phyloP scores from a whole-genome alignment of 2,329 filamentous ascomycete species.

The Calonectria montana region DNA sequence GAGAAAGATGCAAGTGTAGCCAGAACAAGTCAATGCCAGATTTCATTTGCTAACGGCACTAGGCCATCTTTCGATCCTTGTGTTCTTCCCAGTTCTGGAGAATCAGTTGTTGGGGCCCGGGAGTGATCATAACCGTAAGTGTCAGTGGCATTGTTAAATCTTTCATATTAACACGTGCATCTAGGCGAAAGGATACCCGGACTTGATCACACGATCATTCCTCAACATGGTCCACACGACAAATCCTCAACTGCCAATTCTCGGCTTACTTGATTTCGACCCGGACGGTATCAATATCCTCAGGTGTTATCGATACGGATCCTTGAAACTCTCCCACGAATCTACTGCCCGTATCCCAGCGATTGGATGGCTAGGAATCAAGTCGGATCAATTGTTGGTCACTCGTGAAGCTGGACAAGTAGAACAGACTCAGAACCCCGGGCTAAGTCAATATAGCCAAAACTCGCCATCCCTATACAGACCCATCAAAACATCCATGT shows the following conservation, averaged over 20 bases:
- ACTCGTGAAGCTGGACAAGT: neutral
- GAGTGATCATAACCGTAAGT: constrained; percentile 75
- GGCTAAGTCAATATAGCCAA: constrained; percentile 13
- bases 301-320: constrained; percentile 78
- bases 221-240: constrained; percentile 63
- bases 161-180: neutral
- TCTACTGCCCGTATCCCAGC: constrained; percentile 58
- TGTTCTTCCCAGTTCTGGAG: constrained; percentile 67
- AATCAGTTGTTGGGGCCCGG: constrained; percentile 60
- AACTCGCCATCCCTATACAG: neutral
- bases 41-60: constrained; percentile 28
- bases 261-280: constrained; percentile 79
- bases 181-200: constrained; percentile 85
- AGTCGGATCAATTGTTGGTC: constrained; percentile 53
- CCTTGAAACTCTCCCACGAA: constrained; percentile 71
- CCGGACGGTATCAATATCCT: constrained; percentile 81
- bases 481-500: constrained; percentile 29
- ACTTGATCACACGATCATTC: constrained; percentile 76
- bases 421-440: neutral
- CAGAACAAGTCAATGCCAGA: rapidly evolving
- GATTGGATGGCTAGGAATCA: constrained; percentile 75
- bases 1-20: constrained; percentile 76
- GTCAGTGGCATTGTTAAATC: neutral
- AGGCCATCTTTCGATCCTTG: constrained; percentile 82
- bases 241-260: constrained; percentile 65